Conservation (phyloP, 257 asterid genomes). For the Solanum habrochaites region DNA sequence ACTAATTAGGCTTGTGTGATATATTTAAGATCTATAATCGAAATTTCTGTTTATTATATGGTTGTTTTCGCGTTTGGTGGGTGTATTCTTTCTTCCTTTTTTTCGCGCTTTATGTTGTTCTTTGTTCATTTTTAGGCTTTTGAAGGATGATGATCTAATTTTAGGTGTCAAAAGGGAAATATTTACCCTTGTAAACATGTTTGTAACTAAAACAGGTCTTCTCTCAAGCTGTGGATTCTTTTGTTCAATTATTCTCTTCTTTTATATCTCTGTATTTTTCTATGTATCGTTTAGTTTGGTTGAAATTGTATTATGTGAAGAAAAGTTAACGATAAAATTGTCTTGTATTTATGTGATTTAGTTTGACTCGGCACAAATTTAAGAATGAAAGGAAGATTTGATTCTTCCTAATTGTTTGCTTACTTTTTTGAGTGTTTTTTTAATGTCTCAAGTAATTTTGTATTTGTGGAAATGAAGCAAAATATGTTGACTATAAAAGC, state of each 20-base stretch:
- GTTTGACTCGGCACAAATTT: background rate
- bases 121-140: background rate
- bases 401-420: background rate
- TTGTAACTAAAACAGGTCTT: background rate
- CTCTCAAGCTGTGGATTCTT: background rate
- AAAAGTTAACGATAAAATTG: background rate
- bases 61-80: background rate
- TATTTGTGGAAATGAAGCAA: background rate
- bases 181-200: background rate
- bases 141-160: background rate
- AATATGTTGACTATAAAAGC: background rate
- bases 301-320: background rate
- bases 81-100: background rate
- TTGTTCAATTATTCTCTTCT: background rate
- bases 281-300: background rate
- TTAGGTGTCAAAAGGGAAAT: background rate
- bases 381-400: background rate
- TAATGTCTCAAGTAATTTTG: background rate
- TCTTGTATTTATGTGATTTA: background rate
- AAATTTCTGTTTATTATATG: background rate
- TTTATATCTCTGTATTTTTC: background rate
- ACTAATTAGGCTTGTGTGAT: constrained; percentile 7
- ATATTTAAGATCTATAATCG: constrained; percentile 4
- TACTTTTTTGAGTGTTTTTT: background rate
- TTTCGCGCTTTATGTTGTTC: background rate